Base-by-base conservation (phyloP, 2,329 filamentous ascomycete genomes). In the Diaporthe amygdali region DNA sequence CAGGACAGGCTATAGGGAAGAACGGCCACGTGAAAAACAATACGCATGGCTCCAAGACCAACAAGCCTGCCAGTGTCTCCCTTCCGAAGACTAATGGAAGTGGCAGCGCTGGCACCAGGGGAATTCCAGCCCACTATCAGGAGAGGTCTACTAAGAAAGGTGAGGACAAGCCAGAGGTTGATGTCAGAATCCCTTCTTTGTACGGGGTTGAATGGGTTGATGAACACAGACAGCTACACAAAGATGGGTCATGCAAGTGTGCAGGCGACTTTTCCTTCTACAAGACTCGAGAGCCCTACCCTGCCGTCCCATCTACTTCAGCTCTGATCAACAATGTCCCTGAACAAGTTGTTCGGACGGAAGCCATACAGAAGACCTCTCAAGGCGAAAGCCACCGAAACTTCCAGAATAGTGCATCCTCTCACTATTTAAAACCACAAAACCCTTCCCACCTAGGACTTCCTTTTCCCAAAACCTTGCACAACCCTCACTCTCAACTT, bases 141-240 rank as follows among this genome's bases (percentile, higher is more conserved):
- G 75, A 76, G 55, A 52, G 71, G 7, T 7, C 44, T 39, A 41
- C 44, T 3, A 68, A 37, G 27, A 59, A 72, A 30, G 68, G 72
- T 7, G 69, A 63, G 8, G 69, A 74, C 25, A 67, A 74, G 2
- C 74, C 22, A 15, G 71, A 71, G 6, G 76, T 81, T 5, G 54
- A 77, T 0, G 74, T 82, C 41, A 80, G 82, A 1, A 75, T 82
- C 12, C 66, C 77, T 0, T 80, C 81, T 68, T 74, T 82, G n/a
- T 84, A 79, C 70, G 82, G 78, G 1, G 81, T 79, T 3, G 83
- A 85, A 72, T 85, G 83, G 83, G 72, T 78, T 2, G 71, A 71
- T 0, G 83, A 84, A 74, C 83, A 85, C 74, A 77, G 78, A 14
- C 71, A 73, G 22, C 77, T 80, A 5, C 83, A 85, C 74, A 68